Percentiles rank a stretch among this genome's conserved stretches.
phyloP scores from a whole-genome alignment of 177 flowering plant genomes.

The Vitis hybrid region DNA sequence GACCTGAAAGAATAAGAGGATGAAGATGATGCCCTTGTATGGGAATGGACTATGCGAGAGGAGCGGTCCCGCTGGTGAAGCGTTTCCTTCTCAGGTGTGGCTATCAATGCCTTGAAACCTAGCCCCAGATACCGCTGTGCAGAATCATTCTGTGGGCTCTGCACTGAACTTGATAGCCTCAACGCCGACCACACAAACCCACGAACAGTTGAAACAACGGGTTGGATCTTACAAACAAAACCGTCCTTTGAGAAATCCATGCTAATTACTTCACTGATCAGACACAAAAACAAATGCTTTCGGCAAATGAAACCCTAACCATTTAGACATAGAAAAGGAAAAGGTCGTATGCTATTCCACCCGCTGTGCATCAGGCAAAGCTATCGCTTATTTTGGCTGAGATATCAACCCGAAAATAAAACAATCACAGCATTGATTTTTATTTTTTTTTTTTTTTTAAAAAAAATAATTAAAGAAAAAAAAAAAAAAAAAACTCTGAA shows the following conservation, averaged over 20 bases:
- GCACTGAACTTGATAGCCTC: constrained; percentile 4
- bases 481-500: too few species aligned
- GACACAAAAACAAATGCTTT: too few species aligned
- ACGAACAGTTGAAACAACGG: constrained; percentile 7
- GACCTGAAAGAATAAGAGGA: background rate
- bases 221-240: constrained; percentile 4
- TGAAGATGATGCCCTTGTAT: background rate
- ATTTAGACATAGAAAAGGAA: too few species aligned
- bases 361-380: too few species aligned
- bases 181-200: constrained; percentile 5
- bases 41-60: constrained; percentile 6
- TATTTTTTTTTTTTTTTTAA: too few species aligned
- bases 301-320: too few species aligned
- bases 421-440: too few species aligned
- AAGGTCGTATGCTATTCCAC: too few species aligned
- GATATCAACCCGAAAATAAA: too few species aligned
- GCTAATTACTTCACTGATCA: background rate
- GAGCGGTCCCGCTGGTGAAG: background rate
- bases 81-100: background rate
- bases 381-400: too few species aligned
- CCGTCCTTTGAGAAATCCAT: background rate
- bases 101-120: constrained; percentile 12
- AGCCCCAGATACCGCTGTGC: background rate
- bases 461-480: too few species aligned
- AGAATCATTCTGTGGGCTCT: background rate